Base-by-base conservation (phyloP, 2,329 filamentous ascomycete genomes). In the Nigrograna mackinnonii region DNA sequence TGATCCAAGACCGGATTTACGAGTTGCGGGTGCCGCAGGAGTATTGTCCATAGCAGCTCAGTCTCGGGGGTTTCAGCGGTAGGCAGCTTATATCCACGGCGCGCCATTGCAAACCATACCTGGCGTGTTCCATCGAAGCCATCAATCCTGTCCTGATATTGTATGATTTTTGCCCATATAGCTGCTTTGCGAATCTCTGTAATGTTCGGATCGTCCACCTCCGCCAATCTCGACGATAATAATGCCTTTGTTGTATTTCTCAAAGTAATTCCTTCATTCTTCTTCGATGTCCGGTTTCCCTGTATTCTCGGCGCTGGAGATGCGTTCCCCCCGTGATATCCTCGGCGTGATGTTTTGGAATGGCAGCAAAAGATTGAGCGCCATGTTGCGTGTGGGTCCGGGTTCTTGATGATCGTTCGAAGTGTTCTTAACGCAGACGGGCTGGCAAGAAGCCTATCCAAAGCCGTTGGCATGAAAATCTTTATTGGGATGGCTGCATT, bases 391-490 rank as follows among this genome's bases (percentile, higher is more conserved):
- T n/a, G n/a, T n/a, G n/a, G n/a, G n/a, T 57, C 55, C 20, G 55
- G 42, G 35, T 47, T 46, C 47, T 52, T 50, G 54, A 63, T 54
- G 46, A 70, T 49, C 37, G 52, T 49, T 41, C 68, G 66, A 19
- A 72, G 60, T 33, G 68, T 56, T 64, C 62, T 57, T 49, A 72
- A 57, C 47, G 70, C 68, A 54, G 70, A 67, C 50, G 71, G 69
- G 64, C 67, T 67, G 55, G 65, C 70, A 62, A 75, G 68, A 61
- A 74, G 72, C 64, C 66, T 65, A 52, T 71, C 62, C 59, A 75
- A 60, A 48, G 66, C 66, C 58, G 63, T 60, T 64, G 68, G 69
- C 72, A 76, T 76, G 53, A 67, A 66, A 57, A 39, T 42, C n/a
- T 37, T 43, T 42, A 34, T 7, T 34, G 31, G 16, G 22, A 37